Percentiles rank a stretch among this genome's conserved stretches.
Conservation (phyloP, 305 asterid genomes). For the Solanum hybrid region DNA sequence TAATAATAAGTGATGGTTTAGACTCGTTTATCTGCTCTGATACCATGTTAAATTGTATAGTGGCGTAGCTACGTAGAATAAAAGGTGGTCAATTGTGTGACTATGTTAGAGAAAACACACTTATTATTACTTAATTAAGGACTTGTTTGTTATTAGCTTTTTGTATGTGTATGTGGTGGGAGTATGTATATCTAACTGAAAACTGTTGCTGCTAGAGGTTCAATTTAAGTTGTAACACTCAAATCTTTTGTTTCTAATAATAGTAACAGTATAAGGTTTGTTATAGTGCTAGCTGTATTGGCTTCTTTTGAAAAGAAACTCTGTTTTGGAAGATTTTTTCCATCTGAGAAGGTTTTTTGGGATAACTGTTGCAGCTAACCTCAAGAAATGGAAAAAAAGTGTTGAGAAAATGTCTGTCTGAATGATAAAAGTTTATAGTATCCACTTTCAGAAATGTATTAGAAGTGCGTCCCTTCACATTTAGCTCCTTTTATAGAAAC, state of each 20-base stretch:
- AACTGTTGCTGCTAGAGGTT: not conserved
- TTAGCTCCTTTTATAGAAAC: not conserved
- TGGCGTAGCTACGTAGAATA: not conserved
- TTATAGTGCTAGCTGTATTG: not conserved
- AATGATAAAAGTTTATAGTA: not conserved
- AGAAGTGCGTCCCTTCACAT: not conserved
- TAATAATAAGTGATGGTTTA: not conserved
- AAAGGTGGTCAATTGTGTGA: not conserved
- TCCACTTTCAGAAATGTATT: not conserved
- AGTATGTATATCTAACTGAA: not conserved
- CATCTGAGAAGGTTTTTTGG: not conserved
- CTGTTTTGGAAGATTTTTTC: not conserved
- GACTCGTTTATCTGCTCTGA: not conserved
- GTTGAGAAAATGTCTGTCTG: not conserved
- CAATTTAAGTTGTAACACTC: not conserved
- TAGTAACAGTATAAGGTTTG: not conserved
- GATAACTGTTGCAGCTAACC: not conserved
- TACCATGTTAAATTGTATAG: not conserved
- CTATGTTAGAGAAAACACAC: not conserved
- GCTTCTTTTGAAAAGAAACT: not conserved
- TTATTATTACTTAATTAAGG: not conserved
- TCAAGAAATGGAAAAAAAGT: not conserved
- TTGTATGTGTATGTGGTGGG: not conserved
- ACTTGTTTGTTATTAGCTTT: not conserved
- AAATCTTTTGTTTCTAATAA: not conserved